These are phyloP conservation scores for Vitis cinerea DNA, from an alignment of 164 flowering plant species.

Conservation along the genomic window DNA sequence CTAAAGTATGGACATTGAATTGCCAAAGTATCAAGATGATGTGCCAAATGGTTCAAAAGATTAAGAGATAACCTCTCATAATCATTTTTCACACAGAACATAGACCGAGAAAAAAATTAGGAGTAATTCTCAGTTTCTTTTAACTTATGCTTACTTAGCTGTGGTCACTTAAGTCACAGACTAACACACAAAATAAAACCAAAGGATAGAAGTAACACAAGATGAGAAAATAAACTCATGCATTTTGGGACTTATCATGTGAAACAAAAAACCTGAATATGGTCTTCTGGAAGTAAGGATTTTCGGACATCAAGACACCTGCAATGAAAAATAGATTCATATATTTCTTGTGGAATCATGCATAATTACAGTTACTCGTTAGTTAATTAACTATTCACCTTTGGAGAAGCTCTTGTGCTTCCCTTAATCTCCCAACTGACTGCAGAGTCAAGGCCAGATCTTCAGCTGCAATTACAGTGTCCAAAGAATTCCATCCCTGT, in stretches of 20 bases:
- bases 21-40: no score
- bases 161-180: no score
- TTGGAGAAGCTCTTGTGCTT: constrained; percentile 70
- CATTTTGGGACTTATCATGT: no score
- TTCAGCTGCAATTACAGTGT: constrained; percentile 77
- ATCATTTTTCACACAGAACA: no score
- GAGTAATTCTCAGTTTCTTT: no score
- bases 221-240: no score
- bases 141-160: no score
- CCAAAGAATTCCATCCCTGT: constrained; percentile 86
- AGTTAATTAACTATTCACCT: constrained; percentile 30
- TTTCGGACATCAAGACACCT: constrained; percentile 78
- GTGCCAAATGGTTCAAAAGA: no score
- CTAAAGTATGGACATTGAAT: no score
- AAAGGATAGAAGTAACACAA: no score
- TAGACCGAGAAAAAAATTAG: no score
- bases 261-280: constrained; percentile 61
- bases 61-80: no score
- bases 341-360: background rate
- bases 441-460: constrained; percentile 61
- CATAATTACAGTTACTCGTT: background rate
- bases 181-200: background rate
- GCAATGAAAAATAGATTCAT: constrained; percentile 13
- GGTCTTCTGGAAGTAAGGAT: constrained; percentile 55
- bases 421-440: constrained; percentile 53